These are phyloP conservation scores for Aphanomyces cochlioides DNA, from an alignment of 352 stramenopile genomes.

Conservation along the genomic window DNA sequence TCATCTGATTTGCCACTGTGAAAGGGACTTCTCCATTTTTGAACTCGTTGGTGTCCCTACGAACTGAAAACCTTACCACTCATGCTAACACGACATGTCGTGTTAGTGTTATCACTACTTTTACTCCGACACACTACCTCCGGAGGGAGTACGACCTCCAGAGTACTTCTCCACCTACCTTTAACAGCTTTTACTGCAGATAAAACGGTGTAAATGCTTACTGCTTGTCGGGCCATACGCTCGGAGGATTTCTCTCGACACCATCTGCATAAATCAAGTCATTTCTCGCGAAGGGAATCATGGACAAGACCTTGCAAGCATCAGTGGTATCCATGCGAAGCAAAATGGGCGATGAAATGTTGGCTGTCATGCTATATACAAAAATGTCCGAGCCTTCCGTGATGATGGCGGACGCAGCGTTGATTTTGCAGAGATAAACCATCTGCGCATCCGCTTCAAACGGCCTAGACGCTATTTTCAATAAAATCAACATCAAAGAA, in stretches of 20 bases:
- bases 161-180: too few species aligned
- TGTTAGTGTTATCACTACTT: too few species aligned
- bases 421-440: conserved; percentile 74
- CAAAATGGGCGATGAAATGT: conserved; percentile 50
- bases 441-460: conserved; percentile 77
- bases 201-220: conserved; percentile 25
- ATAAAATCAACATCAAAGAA: neutral
- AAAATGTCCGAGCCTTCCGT: conserved; percentile 79
- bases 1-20: too few species aligned
- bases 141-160: too few species aligned
- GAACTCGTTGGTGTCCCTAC: too few species aligned
- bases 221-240: conserved; percentile 41
- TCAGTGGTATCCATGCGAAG: conserved; percentile 70
- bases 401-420: conserved; percentile 56
- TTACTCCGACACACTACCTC: too few species aligned
- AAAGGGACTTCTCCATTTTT: too few species aligned
- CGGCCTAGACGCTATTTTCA: conserved; percentile 30
- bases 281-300: neutral
- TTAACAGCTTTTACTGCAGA: too few species aligned
- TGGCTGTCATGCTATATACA: conserved; percentile 61
- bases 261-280: conserved; percentile 32
- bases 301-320: conserved; percentile 42
- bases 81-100: too few species aligned
- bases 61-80: too few species aligned
- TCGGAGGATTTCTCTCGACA: conserved; percentile 57